These are phyloP conservation scores for Fusarium begoniae DNA, from an alignment of 2,329 filamentous ascomycete species.

Conservation along the genomic window DNA sequence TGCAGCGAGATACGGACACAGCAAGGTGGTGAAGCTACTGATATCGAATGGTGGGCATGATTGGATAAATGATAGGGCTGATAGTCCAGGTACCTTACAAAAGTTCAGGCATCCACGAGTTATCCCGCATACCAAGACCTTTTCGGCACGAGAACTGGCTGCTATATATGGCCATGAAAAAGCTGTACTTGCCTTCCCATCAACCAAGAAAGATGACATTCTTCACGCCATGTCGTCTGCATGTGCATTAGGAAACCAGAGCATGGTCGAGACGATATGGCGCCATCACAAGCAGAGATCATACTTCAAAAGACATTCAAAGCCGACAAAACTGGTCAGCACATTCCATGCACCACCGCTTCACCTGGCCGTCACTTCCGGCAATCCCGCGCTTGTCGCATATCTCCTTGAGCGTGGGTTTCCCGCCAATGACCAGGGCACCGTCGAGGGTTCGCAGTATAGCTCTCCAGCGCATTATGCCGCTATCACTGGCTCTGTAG, in stretches of 20 bases:
- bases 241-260: background rate
- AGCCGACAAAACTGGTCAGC: background rate
- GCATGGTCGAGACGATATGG: background rate
- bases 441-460: background rate
- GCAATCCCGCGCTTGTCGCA: fast-evolving
- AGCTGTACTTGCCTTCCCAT: background rate
- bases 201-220: background rate
- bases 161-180: background rate
- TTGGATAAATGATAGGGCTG: background rate
- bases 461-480: background rate
- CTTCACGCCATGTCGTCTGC: background rate
- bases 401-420: background rate
- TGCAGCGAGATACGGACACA: background rate
- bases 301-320: background rate
- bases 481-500: background rate
- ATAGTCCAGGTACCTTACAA: background rate
- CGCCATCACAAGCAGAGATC: background rate
- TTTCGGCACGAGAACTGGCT: background rate
- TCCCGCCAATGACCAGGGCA: background rate
- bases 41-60: background rate
- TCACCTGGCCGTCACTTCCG: background rate
- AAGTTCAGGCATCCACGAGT: background rate
- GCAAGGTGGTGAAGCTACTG: background rate
- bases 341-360: background rate
- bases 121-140: background rate